Conservation (phyloP, 495 filamentous ascomycete species). For the Astrothelium macrocarpum region DNA sequence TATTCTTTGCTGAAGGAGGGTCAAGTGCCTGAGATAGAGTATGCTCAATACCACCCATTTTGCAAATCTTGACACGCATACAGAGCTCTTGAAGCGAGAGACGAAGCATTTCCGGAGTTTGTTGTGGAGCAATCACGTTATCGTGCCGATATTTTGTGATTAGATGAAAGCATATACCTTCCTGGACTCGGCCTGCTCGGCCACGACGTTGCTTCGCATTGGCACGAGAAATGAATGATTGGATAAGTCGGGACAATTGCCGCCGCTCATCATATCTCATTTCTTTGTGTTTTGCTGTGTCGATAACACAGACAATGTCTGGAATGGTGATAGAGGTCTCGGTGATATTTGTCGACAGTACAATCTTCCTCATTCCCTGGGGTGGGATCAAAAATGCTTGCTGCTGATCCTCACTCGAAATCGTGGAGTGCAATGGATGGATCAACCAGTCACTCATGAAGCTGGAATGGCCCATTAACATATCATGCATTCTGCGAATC, state of each 20-base stretch:
- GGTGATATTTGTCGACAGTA: slow-evolving; percentile 92
- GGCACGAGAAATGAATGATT: slow-evolving; percentile 85
- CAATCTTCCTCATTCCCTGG: slow-evolving; percentile 73
- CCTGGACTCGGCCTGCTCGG: slow-evolving; percentile 89
- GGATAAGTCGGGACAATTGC: slow-evolving; percentile 79
- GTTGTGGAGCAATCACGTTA: slow-evolving; percentile 69
- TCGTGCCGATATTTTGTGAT: slow-evolving; percentile 86
- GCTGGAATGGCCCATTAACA: slow-evolving; percentile 57
- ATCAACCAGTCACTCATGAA: slow-evolving; percentile 68
- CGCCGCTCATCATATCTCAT: slow-evolving; percentile 91
- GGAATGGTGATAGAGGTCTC: slow-evolving; percentile 97
- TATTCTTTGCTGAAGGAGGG: slow-evolving; percentile 81
- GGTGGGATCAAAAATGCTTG: slow-evolving; percentile 80
- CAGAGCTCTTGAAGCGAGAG: slow-evolving; percentile 89
- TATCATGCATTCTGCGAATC: slow-evolving; percentile 77
- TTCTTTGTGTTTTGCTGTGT: slow-evolving; percentile 90
- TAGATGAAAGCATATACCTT: slow-evolving; percentile 89
- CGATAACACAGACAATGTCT: slow-evolving; percentile 89
- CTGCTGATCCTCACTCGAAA: slow-evolving; percentile 94
- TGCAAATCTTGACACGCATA: slow-evolving; percentile 94
- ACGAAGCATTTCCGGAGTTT: slow-evolving; percentile 90
- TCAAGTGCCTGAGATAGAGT: slow-evolving; percentile 85
- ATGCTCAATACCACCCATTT: slow-evolving; percentile 81
- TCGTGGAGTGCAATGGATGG: slow-evolving; percentile 82
- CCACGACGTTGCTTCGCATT: slow-evolving; percentile 92